Evolutionary conservation across 225 moss, liverwort and hornwort genomes (phyloP).

Genomic region (Marchantia polymorpha): DNA sequence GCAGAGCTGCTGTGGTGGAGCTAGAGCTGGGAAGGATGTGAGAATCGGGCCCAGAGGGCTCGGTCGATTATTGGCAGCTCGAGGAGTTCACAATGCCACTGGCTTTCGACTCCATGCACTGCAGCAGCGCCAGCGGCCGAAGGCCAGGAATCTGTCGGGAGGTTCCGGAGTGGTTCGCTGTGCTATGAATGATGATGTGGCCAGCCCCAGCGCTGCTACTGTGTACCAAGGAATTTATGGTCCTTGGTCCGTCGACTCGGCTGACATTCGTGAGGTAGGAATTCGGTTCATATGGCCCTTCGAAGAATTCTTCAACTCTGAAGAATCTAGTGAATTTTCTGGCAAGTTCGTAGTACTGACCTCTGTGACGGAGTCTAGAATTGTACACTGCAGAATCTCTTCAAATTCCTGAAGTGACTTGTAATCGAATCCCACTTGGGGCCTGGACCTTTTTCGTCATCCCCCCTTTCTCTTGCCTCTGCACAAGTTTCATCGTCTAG

Average conservation of each 20-base stretch:
- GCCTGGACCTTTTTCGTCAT: no score
- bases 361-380: no score
- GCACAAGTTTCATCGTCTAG: no score
- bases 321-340: no score
- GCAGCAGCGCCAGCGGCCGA: background rate
- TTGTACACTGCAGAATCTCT: no score
- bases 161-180: background rate
- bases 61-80: background rate
- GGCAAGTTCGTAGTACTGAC: no score
- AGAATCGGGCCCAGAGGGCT: background rate
- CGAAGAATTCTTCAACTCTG: background rate
- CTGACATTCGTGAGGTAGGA: slow-evolving; percentile 84
- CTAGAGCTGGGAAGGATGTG: background rate
- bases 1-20: background rate
- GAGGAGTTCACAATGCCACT: background rate
- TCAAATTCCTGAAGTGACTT: no score
- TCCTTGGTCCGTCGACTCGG: slow-evolving; percentile 76
- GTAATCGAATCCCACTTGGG: no score
- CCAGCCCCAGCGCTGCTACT: slow-evolving; percentile 22
- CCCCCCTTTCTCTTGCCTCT: no score
- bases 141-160: background rate
- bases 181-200: slow-evolving; percentile 28
- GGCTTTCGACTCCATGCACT: background rate
- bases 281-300: no score
- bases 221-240: slow-evolving; percentile 74